Evolutionary conservation across 2,329 filamentous ascomycete genomes (phyloP).

Genomic region (Cladosporium velox): DNA sequence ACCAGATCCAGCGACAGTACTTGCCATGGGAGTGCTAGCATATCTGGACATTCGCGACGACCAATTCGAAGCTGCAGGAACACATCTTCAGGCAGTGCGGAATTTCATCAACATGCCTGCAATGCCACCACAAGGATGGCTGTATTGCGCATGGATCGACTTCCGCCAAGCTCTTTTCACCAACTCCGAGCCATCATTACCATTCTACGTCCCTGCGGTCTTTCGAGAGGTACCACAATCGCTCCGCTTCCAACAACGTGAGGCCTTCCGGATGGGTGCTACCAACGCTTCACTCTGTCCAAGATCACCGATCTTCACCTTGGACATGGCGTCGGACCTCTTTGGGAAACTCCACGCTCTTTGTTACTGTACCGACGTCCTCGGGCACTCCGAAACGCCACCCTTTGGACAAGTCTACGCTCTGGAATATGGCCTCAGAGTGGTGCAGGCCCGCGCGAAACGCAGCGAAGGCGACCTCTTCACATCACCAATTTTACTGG

Average conservation of each 20-base stretch:
- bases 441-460: slow-evolving; percentile 12
- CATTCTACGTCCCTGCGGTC: slow-evolving; percentile 7
- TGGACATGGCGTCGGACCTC: slow-evolving; percentile 17
- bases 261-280: slow-evolving; percentile 9
- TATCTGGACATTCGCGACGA: slow-evolving; percentile 17
- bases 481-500: slow-evolving; percentile 11
- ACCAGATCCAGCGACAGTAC: not conserved
- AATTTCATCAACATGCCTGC: slow-evolving; percentile 12
- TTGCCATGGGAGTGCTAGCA: slow-evolving; percentile 12
- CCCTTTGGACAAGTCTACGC: slow-evolving; percentile 18
- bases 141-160: slow-evolving; percentile 12
- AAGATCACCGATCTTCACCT: slow-evolving; percentile 8
- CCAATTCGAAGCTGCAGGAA: slow-evolving; percentile 8
- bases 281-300: slow-evolving; percentile 15
- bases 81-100: slow-evolving; percentile 3
- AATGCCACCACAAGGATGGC: slow-evolving; percentile 8
- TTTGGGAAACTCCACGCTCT: slow-evolving; percentile 19
- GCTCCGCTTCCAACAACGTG: slow-evolving; percentile 10
- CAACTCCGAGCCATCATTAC: not conserved
- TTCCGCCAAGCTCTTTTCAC: slow-evolving; percentile 18
- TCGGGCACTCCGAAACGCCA: not conserved
- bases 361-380: slow-evolving; percentile 12
- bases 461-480: slow-evolving; percentile 12
- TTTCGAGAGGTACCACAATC: slow-evolving; percentile 6
- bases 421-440: slow-evolving; percentile 15